A percentile compares a stretch with the other conserved stretches of the same genome.
Conservation (phyloP, 768 basidiomycete genomes). For the Tylopilus sp. region DNA sequence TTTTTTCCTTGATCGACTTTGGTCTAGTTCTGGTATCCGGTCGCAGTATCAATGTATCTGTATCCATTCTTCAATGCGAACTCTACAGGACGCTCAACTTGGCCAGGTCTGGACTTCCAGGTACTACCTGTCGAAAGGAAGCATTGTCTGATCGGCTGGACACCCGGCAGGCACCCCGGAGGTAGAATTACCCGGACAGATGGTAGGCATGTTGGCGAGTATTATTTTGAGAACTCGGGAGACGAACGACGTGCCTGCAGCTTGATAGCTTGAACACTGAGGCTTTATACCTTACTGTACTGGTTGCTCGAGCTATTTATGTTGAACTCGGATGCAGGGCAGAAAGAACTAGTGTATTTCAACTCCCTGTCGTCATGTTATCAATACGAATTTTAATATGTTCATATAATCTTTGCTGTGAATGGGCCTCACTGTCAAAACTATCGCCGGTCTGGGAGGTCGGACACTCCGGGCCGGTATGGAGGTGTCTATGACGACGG, state of each 20-base stretch:
- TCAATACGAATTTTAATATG: too few relatives aligned
- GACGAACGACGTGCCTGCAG: too few relatives aligned
- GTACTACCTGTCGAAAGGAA: slow-evolving; percentile 59
- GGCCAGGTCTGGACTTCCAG: slow-evolving; percentile 71
- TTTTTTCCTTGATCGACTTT: slow-evolving; percentile 82
- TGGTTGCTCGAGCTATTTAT: too few relatives aligned
- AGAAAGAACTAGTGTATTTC: too few relatives aligned
- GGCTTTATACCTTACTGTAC: slow-evolving; percentile 3
- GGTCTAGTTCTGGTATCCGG: slow-evolving; percentile 68
- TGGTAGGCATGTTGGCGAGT: slow-evolving; percentile 70
- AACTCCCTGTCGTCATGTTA: too few relatives aligned
- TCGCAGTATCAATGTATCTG: slow-evolving; percentile 67
- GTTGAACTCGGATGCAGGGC: too few relatives aligned
- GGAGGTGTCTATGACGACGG: too few relatives aligned
- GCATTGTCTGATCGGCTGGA: neutral
- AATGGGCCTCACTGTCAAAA: too few relatives aligned
- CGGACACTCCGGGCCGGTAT: too few relatives aligned
- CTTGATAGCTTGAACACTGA: neutral
- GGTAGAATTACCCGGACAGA: slow-evolving; percentile 54
- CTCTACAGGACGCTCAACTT: slow-evolving; percentile 71
- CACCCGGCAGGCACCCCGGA: neutral
- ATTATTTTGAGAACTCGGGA: slow-evolving; percentile 33
- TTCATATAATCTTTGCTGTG: too few relatives aligned
- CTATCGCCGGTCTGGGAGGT: too few relatives aligned
- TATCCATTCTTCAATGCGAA: slow-evolving; percentile 74